Percentiles rank a stretch among this genome's conserved stretches.
These are phyloP conservation scores for Alloteropsis angusta DNA, from an alignment of 202 grass and related monocot species.

Conservation along the genomic window DNA sequence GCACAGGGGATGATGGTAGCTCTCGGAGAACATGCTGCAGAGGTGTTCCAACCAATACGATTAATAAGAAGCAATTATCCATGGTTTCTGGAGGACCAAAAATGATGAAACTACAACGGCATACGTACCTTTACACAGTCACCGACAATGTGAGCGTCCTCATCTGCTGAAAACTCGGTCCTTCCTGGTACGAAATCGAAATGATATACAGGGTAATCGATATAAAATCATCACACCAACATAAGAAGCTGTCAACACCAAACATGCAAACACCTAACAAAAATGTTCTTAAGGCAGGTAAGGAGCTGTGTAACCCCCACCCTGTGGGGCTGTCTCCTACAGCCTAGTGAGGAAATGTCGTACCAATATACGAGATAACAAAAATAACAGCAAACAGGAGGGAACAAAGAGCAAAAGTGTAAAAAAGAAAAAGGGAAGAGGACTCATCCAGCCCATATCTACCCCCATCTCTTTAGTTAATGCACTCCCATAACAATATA, in stretches of 20 bases:
- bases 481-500: neutral
- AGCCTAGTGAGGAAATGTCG: neutral
- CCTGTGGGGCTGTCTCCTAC: too few species aligned
- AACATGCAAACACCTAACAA: neutral
- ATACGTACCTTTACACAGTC: constrained; percentile 91
- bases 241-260: constrained; percentile 1
- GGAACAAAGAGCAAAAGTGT: neutral
- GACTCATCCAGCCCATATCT: neutral
- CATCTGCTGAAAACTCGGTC: constrained; percentile 69
- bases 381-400: neutral
- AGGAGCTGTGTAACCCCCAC: neutral
- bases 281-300: neutral
- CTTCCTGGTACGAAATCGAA: constrained; percentile 56
- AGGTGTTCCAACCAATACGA: constrained; percentile 9
- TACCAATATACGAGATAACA: neutral
- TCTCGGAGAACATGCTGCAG: constrained; percentile 91
- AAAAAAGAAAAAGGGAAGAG: neutral
- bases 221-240: neutral
- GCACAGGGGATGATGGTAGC: constrained; percentile 94
- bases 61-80: constrained; percentile 10
- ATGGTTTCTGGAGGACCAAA: neutral
- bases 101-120: neutral
- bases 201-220: constrained; percentile 9
- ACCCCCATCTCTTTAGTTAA: neutral
- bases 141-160: constrained; percentile 92